Evolutionary conservation across 768 basidiomycete genomes (phyloP).

Genomic region (Mycena metata): DNA sequence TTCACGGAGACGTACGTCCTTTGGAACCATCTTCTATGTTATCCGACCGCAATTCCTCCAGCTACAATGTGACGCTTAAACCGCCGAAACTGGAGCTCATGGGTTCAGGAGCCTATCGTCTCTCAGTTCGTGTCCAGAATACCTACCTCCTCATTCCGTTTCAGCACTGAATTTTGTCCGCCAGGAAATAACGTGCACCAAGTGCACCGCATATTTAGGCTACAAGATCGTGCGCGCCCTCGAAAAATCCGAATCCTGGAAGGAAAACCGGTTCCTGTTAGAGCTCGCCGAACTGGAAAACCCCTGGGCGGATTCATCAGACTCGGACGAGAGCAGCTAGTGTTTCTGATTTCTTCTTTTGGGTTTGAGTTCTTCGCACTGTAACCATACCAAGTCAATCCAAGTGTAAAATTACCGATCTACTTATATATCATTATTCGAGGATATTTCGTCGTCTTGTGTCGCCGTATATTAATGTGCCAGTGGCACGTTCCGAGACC

Average conservation of each 20-base stretch:
- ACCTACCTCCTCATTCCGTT: not conserved
- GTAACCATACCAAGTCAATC: conserved; percentile 29
- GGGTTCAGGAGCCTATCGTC: conserved; percentile 70
- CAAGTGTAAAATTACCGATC: conserved; percentile 30
- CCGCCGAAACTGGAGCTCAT: conserved; percentile 68
- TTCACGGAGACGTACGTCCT: conserved; percentile 66
- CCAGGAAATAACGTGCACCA: conserved; percentile 64
- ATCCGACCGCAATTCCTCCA: conserved; percentile 40
- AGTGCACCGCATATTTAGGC: conserved; percentile 62
- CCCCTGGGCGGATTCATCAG: conserved; percentile 20
- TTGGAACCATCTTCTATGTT: conserved; percentile 3
- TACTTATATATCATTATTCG: not conserved
- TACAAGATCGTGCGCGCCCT: conserved; percentile 74
- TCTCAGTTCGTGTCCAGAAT: conserved; percentile 10
- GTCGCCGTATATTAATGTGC: too few relatives aligned
- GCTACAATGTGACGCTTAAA: conserved; percentile 62
- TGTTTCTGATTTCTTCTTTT: not conserved
- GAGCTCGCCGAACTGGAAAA: conserved; percentile 64
- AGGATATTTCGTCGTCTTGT: too few relatives aligned
- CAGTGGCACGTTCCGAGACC: too few relatives aligned
- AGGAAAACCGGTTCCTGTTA: conserved; percentile 70
- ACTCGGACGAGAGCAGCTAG: conserved; percentile 37
- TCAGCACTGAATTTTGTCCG: conserved; percentile 4
- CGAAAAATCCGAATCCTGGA: conserved; percentile 71
- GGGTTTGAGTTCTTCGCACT: conserved; percentile 15